A percentile compares a stretch with the other conserved stretches of the same genome.
These are phyloP conservation scores for Candida qinlingensis DNA, from an alignment of 805 yeast genomes.

Conservation along the genomic window DNA sequence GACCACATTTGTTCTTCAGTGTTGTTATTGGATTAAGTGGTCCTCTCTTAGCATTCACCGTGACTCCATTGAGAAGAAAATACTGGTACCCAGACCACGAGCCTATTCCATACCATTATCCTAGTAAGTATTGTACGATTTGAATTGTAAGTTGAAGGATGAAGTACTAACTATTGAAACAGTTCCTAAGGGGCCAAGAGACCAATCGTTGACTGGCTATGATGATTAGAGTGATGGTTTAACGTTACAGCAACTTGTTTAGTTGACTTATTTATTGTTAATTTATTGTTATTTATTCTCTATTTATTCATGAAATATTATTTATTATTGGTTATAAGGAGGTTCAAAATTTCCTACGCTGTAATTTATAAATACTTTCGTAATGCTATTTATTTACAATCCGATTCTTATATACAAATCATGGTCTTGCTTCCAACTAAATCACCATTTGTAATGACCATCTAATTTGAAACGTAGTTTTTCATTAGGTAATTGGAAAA, in stretches of 20 bases:
- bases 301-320: constrained; percentile 5
- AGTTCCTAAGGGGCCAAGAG: constrained; percentile 51
- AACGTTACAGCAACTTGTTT: too few species aligned
- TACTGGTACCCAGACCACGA: constrained; percentile 59
- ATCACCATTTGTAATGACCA: constrained; percentile 53
- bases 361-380: constrained; percentile 1
- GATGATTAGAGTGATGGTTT: constrained; percentile 37
- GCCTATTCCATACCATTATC: constrained; percentile 52
- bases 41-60: constrained; percentile 53
- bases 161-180: not conserved
- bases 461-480: constrained; percentile 44
- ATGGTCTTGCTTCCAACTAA: not conserved
- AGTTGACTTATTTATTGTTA: constrained; percentile 2
- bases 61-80: constrained; percentile 66
- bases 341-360: not conserved
- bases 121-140: constrained; percentile 20
- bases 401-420: constrained; percentile 2
- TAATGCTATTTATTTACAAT: constrained; percentile 11
- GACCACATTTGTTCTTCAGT: constrained; percentile 69
- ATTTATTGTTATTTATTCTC: constrained; percentile 7
- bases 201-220: constrained; percentile 41
- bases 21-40: constrained; percentile 61
- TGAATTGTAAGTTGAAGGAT: not conserved
- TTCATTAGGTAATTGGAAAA: constrained; percentile 39
- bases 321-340: not conserved